Percentiles rank a stretch among this genome's conserved stretches.
phyloP scores from a whole-genome alignment of 1,284 basidiomycete genomes.

The Fistulinella staudtii region DNA sequence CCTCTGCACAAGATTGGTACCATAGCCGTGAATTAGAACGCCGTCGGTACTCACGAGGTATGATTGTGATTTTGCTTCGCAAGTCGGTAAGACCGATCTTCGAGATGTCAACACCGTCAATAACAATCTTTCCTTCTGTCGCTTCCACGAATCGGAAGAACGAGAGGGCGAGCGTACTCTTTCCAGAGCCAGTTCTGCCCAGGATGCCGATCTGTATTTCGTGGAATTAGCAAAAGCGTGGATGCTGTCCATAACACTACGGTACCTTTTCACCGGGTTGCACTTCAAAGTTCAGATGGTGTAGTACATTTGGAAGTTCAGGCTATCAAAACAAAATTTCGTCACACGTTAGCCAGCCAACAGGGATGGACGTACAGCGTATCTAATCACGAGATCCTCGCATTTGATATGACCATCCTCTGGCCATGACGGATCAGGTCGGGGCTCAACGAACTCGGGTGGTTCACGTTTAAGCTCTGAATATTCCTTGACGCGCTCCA shows the following conservation, averaged over 20 bases:
- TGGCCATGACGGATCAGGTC: constrained; percentile 85
- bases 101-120: constrained; percentile 88
- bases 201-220: constrained; percentile 70
- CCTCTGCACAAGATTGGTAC: constrained; percentile 48
- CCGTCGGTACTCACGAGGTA: constrained; percentile 66
- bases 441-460: constrained; percentile 79
- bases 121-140: constrained; percentile 72
- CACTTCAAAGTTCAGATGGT: constrained; percentile 77
- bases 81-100: constrained; percentile 87
- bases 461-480: constrained; percentile 76
- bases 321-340: constrained; percentile 43
- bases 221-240: constrained; percentile 4
- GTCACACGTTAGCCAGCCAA: background rate
- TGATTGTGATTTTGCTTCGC: constrained; percentile 83
- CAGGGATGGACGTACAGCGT: constrained; percentile 59
- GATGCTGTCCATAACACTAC: background rate
- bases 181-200: constrained; percentile 86
- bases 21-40: background rate
- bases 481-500: constrained; percentile 91
- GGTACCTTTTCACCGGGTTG: constrained; percentile 68
- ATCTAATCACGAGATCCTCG: constrained; percentile 80
- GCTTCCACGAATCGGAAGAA: constrained; percentile 97
- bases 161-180: constrained; percentile 86
- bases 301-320: constrained; percentile 82
- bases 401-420: constrained; percentile 71